phyloP scores from a whole-genome alignment of 1,139 yeast genomes.

The Sugiyamaella sp. region DNA sequence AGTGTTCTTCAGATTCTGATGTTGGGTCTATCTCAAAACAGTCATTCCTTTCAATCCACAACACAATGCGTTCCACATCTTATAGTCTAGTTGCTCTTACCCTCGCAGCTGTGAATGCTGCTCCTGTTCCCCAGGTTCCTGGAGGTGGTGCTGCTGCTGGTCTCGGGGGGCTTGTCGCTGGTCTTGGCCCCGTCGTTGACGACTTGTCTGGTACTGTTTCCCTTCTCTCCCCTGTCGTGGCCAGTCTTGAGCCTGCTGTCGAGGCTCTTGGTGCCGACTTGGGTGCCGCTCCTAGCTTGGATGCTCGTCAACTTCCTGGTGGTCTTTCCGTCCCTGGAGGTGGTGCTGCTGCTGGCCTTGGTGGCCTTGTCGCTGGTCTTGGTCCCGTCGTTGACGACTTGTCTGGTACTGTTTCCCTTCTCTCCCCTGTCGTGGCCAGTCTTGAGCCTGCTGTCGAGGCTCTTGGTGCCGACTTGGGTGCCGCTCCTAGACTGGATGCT shows the following conservation, averaged over 20 bases:
- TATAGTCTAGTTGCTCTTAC: not conserved
- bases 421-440: not conserved
- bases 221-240: not conserved
- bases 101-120: conserved; percentile 1
- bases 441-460: not conserved
- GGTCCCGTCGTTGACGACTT: not conserved
- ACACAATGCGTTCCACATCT: conserved; percentile 9
- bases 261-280: conserved; percentile 3
- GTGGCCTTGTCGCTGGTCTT: conserved; percentile 3
- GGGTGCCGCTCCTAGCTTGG: not conserved
- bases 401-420: not conserved
- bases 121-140: conserved; percentile 3
- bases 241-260: conserved; percentile 6
- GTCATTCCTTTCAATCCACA: not conserved
- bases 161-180: conserved; percentile 11
- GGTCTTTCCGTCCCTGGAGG: not conserved
- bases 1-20: not conserved
- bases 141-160: conserved; percentile 8
- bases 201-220: conserved; percentile 3
- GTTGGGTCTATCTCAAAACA: not conserved
- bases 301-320: not conserved
- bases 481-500: not conserved
- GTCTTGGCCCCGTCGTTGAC: conserved; percentile 4
- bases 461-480: not conserved
- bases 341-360: not conserved